Evolutionary conservation across 2,329 filamentous ascomycete genomes (phyloP).

Genomic region (Claviceps sp.): DNA sequence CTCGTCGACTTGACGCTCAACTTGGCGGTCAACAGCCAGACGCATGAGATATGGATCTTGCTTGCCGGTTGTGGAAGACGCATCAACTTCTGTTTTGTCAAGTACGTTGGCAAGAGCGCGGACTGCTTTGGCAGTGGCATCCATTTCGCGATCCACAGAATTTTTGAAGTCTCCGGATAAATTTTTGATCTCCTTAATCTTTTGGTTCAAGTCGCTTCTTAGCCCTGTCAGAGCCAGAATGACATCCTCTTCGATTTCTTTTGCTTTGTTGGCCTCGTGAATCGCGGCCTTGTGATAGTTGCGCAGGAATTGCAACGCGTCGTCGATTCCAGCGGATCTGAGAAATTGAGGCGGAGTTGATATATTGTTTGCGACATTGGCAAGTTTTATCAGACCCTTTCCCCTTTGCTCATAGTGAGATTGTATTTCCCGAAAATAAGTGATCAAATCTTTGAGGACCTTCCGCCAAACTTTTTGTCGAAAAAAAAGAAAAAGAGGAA

Average conservation of each 20-base stretch:
- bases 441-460: slow-evolving; percentile 83
- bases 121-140: slow-evolving; percentile 66
- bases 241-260: slow-evolving; percentile 83
- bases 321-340: slow-evolving; percentile 68
- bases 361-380: slow-evolving; percentile 73
- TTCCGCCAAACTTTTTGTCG: slow-evolving; percentile 68
- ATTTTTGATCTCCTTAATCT: slow-evolving; percentile 96
- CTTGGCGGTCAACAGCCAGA: slow-evolving; percentile 73
- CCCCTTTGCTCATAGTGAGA: slow-evolving; percentile 74
- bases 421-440: slow-evolving; percentile 88
- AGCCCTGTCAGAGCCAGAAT: slow-evolving; percentile 76
- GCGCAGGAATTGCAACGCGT: slow-evolving; percentile 69
- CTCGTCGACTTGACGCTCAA: slow-evolving; percentile 88
- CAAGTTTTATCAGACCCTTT: slow-evolving; percentile 71
- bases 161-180: slow-evolving; percentile 95
- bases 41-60: slow-evolving; percentile 85
- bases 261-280: slow-evolving; percentile 72
- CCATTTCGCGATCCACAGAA: slow-evolving; percentile 88
- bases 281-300: slow-evolving; percentile 73
- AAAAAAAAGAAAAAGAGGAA: slow-evolving; percentile 1
- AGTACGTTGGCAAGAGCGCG: slow-evolving; percentile 70
- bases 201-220: slow-evolving; percentile 78
- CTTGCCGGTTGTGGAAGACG: slow-evolving; percentile 61
- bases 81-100: slow-evolving; percentile 65
- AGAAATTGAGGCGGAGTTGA: slow-evolving; percentile 64